Percentiles rank a stretch among this genome's conserved stretches.
Evolutionary conservation across 2,329 filamentous ascomycete species (phyloP).

Genomic region (Diplodia intermedia): DNA sequence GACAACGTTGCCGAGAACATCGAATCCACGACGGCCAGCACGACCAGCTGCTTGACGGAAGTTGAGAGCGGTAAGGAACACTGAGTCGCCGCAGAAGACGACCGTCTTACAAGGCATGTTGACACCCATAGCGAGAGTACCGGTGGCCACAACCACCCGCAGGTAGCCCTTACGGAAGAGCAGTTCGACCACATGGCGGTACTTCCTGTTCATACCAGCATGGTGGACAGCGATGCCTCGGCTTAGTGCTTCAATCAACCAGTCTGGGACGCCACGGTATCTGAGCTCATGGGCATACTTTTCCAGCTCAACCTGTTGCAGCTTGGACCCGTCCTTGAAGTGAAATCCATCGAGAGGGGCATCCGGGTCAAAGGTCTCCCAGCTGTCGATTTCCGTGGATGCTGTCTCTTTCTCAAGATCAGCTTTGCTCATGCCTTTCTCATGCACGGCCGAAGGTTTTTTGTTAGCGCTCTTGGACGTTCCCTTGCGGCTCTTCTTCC

Average conservation of each 20-base stretch:
- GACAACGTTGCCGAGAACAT: constrained; percentile 80
- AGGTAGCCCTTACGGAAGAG: constrained; percentile 76
- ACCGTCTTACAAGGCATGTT: constrained; percentile 84
- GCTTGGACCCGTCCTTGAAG: constrained; percentile 68
- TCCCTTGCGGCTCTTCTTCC: constrained; percentile 53
- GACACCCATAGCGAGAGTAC: constrained; percentile 77
- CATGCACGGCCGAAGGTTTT: constrained; percentile 55
- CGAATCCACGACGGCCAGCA: constrained; percentile 80
- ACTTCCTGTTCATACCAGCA: constrained; percentile 78
- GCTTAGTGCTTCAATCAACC: constrained; percentile 66
- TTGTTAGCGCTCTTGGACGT: constrained; percentile 49
- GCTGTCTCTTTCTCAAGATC: constrained; percentile 65
- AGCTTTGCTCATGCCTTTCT: constrained; percentile 60
- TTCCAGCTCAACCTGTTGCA: constrained; percentile 65
- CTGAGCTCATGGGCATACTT: constrained; percentile 60
- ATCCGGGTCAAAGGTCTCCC: constrained; percentile 70
- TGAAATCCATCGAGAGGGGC: constrained; percentile 68
- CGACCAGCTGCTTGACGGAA: constrained; percentile 79
- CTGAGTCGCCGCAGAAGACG: constrained; percentile 75
- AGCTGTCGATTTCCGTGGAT: constrained; percentile 60
- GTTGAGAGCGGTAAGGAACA: constrained; percentile 76
- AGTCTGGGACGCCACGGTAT: constrained; percentile 57
- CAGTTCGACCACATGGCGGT: constrained; percentile 76
- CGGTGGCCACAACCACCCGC: constrained; percentile 75
- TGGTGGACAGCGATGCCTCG: constrained; percentile 80